phyloP scores from a whole-genome alignment of 257 asterid genomes.

The Misopates orontium region DNA sequence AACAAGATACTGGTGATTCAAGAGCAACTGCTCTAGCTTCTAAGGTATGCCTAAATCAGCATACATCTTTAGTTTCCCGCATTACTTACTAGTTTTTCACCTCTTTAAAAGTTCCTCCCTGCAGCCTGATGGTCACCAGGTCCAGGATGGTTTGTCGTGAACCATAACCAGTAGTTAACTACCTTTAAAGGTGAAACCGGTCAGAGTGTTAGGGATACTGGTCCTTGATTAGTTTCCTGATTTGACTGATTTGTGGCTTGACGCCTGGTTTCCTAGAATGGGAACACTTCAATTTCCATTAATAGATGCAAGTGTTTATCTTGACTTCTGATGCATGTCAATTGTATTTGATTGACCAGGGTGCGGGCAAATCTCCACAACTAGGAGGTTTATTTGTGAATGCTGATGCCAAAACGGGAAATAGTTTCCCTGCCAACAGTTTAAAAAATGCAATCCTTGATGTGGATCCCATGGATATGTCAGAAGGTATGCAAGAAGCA shows the following conservation, averaged over 20 bases:
- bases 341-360: slow-evolving; percentile 57
- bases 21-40: slow-evolving; percentile 42
- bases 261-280: slow-evolving; percentile 14
- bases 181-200: background rate
- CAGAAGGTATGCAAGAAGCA: slow-evolving; percentile 99
- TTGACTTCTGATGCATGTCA: slow-evolving; percentile 27
- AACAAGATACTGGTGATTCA: slow-evolving; percentile 79
- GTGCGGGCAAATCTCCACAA: slow-evolving; percentile 60
- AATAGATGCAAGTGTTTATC: slow-evolving; percentile 17
- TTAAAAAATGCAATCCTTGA: slow-evolving; percentile 53
- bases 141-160: slow-evolving; percentile 5
- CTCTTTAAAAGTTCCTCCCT: background rate
- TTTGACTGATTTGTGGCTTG: too few relatives aligned
- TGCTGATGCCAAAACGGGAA: slow-evolving; percentile 65
- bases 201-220: background rate
- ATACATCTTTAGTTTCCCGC: slow-evolving; percentile 1
- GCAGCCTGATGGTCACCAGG: background rate
- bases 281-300: slow-evolving; percentile 2
- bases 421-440: slow-evolving; percentile 42
- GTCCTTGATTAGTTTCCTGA: background rate
- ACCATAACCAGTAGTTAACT: background rate
- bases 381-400: slow-evolving; percentile 70
- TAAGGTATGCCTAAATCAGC: slow-evolving; percentile 49
- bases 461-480: slow-evolving; percentile 91
- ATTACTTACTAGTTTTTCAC: background rate